Evolutionary conservation across 805 yeast species (phyloP), one percentile per base, ranked within the genome.

Genomic region (Ogataea thermomethanolica): DNA sequence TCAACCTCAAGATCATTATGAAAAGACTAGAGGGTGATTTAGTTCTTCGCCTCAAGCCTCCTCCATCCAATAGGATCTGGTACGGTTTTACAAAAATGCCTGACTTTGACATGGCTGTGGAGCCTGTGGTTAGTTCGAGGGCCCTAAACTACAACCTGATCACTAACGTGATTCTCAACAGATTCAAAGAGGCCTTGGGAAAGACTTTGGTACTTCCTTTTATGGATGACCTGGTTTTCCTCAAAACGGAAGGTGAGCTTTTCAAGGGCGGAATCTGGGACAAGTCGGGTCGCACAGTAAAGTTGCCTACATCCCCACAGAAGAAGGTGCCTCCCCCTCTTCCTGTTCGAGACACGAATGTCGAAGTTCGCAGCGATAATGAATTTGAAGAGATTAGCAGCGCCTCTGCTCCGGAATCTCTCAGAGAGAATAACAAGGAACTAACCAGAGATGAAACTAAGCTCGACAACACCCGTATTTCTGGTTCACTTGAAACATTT

Each of bases 231-330:
- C 61, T 88, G 29, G 76, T 80, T 0, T 84, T 86, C 55, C 84
- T 71, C 54, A 68, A 76, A 39, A 79, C 96, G 0, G 61, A 64
- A 2, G 71, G 64, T 28, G 95, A 87, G 48, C 62, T 87, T 10
- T 93, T 79, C 59, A 74, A 96, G 48, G 99, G 96, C 36, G 99
- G 99, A 12, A 78, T 91, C 17, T 91, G 98, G 98, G 89, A 83
- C 48, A 68, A 69, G 15, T 41, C 61, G 0, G 54, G 33, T 1
- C 54, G 67, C 32, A 50, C 55, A 8, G 33, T 27, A 7, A 25
- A 15, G 17, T 11, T 14, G 4, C 13, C 35, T 8, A 17, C 25
- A 7, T 5, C 33, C 5, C 23, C 33, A 21, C 33, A 4, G 17
- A 29, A 7, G 27, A 24, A 10, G n/a, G 14, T 27, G 4, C 22